phyloP scores from a whole-genome alignment of 164 flowering plant species.

The Berberis thunbergii region DNA sequence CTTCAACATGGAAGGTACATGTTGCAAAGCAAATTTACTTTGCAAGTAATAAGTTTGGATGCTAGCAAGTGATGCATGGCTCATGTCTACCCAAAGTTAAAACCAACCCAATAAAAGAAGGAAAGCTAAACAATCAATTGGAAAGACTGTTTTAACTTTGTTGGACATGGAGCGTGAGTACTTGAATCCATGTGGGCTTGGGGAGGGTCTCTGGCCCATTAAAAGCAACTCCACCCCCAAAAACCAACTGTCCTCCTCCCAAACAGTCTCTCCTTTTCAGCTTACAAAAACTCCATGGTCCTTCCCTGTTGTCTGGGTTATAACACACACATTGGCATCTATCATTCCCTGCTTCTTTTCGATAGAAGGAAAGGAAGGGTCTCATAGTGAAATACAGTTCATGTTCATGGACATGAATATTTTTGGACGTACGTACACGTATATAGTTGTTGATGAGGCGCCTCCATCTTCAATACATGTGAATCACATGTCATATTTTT shows the following conservation, averaged over 20 bases:
- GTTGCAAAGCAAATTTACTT: too few relatives aligned
- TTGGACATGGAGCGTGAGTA: conserved; percentile 15
- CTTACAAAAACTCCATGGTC: too few relatives aligned
- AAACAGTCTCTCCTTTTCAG: background rate
- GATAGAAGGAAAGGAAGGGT: too few relatives aligned
- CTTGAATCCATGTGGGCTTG: background rate
- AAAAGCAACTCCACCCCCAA: background rate
- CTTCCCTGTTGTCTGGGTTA: background rate
- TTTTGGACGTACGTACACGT: too few relatives aligned
- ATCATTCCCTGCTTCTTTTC: too few relatives aligned
- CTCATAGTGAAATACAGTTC: too few relatives aligned
- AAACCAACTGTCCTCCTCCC: background rate
- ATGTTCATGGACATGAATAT: too few relatives aligned
- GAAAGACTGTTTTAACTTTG: conserved; percentile 16
- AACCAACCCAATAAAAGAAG: conserved; percentile 4
- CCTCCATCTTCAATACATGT: too few relatives aligned
- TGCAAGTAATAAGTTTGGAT: background rate
- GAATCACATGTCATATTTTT: too few relatives aligned
- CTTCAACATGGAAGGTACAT: background rate
- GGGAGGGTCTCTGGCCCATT: background rate
- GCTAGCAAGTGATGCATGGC: background rate
- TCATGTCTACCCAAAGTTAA: background rate
- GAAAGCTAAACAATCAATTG: background rate
- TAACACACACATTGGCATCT: too few relatives aligned
- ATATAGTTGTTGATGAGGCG: too few relatives aligned